Percentiles rank a stretch among this genome's conserved stretches.
These are phyloP conservation scores for Schoenoplectus triqueter DNA, from an alignment of 202 grass and related monocot species.

Conservation along the genomic window DNA sequence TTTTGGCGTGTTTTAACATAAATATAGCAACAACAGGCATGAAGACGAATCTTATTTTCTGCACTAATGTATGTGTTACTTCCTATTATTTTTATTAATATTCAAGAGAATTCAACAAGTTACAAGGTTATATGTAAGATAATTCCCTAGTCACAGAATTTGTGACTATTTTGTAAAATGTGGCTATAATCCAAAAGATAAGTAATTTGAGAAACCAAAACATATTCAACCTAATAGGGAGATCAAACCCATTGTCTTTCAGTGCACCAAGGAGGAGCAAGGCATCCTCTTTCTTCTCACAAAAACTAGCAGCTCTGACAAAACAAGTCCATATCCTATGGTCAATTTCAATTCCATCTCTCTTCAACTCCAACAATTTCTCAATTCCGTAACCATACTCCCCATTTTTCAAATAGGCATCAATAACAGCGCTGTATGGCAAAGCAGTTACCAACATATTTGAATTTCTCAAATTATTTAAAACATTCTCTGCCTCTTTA, in stretches of 20 bases:
- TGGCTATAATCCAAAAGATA: conserved; percentile 8
- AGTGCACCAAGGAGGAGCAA: conserved; percentile 76
- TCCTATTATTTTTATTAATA: conserved; percentile 18
- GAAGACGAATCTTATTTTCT: neutral
- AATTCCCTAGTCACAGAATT: neutral
- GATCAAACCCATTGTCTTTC: conserved; percentile 74
- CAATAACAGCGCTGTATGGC: conserved; percentile 84
- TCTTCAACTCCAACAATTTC: conserved; percentile 78
- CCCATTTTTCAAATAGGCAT: conserved; percentile 87
- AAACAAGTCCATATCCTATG: conserved; percentile 98
- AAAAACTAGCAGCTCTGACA: conserved; percentile 91
- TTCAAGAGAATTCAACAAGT: neutral
- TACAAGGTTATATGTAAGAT: conserved; percentile 5
- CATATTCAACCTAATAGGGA: conserved; percentile 72
- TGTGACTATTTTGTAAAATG: neutral
- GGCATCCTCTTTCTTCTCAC: conserved; percentile 64
- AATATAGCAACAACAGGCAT: neutral
- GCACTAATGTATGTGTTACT: neutral
- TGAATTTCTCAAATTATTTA: conserved; percentile 74
- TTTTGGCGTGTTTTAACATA: neutral
- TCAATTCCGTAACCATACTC: conserved; percentile 70
- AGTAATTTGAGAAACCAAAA: conserved; percentile 9
- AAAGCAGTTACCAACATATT: conserved; percentile 65
- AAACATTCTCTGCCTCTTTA: conserved; percentile 75
- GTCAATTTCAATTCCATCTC: conserved; percentile 78